Evolutionary conservation across 345 rosid genomes (phyloP), one percentile per base, ranked within the genome.

Genomic region (Rhodamnia rubescens): DNA sequence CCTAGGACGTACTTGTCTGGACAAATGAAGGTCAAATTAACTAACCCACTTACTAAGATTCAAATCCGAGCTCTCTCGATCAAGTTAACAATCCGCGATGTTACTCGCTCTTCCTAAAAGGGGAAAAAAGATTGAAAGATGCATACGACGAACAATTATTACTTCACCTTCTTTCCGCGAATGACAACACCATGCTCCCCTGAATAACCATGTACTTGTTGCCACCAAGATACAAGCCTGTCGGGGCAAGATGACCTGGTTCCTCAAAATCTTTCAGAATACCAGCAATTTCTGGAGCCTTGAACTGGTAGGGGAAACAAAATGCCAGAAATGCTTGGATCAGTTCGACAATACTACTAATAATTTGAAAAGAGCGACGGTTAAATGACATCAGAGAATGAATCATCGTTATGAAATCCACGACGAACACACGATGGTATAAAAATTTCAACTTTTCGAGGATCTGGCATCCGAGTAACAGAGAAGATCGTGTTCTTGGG

Each of bases 171-270:
- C 92, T 95, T 95, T 53, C 96, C 98, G 54, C 98, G 96, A 88
- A 95, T 95, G 75, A 95, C 98, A 82, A 95, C 94, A 4, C 91
- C 91, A 0, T 96, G 87, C 86, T 95, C 98, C 47, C 98, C 90
- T 93, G 96, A 83, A 95, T 95, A 11, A 95, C 98, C 97, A 95
- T 93, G 88, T 93, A 94, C 89, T 95, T 95, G 15, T 92, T 82
- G 89, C 94, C 95, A 14, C 89, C 96, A 32, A 95, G 83, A 89
- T 88, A 88, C 82, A 96, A 86, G 9, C 98, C 98, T 2, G 91
- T 93, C 5, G 98, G 98, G 2, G 98, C 98, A 49, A 96, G 95
- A 81, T 92, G 88, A 20, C 98, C 98, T 57, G 98, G 98, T 83
- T 95, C 93, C 3, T 94, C 95, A 64, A 96, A 94, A 87, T 96